Base-by-base conservation (phyloP, 2,329 filamentous ascomycete species). In the Neurospora sp. region DNA sequence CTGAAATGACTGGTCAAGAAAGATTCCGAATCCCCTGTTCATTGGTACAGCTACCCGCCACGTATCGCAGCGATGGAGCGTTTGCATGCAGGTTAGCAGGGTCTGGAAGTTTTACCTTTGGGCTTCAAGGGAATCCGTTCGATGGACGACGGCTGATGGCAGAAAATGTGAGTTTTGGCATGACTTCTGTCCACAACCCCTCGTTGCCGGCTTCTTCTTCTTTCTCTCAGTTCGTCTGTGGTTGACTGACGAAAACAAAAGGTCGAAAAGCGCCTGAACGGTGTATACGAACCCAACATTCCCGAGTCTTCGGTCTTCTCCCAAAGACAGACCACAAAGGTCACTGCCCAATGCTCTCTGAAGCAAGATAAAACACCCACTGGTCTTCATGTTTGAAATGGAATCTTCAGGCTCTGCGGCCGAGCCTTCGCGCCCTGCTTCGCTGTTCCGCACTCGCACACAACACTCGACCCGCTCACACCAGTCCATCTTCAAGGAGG, bases 401-500 rank as follows among this genome's bases (percentile, higher is more conserved):
- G 52, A 62, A 62, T 62, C 52, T 33, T 33, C 52, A 33, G 52
- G 52, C 52, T 62, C 52, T 4, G 23, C 23, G 52, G 52, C 52
- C 6, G 52, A 62, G 52, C 52, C 52, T 62, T 62, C 52, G 52
- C 23, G 52, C 23, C 52, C 52, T 62, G 52, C 13, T 28, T 62
- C 52, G 23, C 23, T 62, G 13, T 62, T 62, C 52, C 52, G 52
- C 23, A 62, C 52, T 62, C 52, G 52, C 52, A 62, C 52, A 62
- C 52, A 62, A 33, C 52, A 6, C 23, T 62, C 52, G 3, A 71
- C 62, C 66, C 74, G 70, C 4, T 75, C 74, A 2, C 72, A 69
- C 68, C 71, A 52, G 28, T 75, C 74, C 36, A 62, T 75, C 70
- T 75, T 75, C 71, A 71, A 33, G 11, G 73, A 75, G 62, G 73